Evolutionary conservation across 495 filamentous ascomycete genomes (phyloP).

Genomic region (Daldinia caldariorum): DNA sequence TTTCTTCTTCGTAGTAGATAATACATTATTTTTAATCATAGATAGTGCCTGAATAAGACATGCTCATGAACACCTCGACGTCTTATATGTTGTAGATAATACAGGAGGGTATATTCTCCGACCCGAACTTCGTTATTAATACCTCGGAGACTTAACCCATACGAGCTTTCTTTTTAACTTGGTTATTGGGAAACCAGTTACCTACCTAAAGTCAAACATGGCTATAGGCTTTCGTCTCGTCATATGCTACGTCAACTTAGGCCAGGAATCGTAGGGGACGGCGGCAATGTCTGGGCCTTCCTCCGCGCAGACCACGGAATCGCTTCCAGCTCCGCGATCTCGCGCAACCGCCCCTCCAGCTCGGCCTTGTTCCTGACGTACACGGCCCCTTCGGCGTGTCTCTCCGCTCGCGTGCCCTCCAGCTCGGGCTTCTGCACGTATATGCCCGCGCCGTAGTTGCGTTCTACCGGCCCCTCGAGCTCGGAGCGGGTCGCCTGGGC

Average conservation of each 20-base stretch:
- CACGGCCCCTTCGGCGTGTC: not conserved
- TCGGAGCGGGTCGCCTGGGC: not conserved
- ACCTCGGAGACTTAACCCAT: too few relatives aligned
- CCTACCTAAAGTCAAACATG: too few relatives aligned
- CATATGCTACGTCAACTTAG: not conserved
- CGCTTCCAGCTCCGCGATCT: not conserved
- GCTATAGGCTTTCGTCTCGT: too few relatives aligned
- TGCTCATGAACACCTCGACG: too few relatives aligned
- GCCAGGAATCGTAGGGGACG: not conserved
- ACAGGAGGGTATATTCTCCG: too few relatives aligned
- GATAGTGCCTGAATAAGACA: too few relatives aligned
- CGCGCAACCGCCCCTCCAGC: not conserved
- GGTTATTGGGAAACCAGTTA: too few relatives aligned
- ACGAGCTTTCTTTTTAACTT: too few relatives aligned
- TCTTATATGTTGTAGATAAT: too few relatives aligned
- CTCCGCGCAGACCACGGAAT: not conserved
- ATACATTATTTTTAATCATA: too few relatives aligned
- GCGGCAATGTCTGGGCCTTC: not conserved
- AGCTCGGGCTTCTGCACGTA: not conserved
- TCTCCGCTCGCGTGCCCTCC: not conserved
- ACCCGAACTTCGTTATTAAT: too few relatives aligned
- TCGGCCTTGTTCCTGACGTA: not conserved
- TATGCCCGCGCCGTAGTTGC: not conserved
- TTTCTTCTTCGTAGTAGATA: too few relatives aligned
- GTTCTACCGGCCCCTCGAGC: not conserved